Base-by-base conservation (phyloP, 2,329 filamentous ascomycete species). In the Graphium sp. region DNA sequence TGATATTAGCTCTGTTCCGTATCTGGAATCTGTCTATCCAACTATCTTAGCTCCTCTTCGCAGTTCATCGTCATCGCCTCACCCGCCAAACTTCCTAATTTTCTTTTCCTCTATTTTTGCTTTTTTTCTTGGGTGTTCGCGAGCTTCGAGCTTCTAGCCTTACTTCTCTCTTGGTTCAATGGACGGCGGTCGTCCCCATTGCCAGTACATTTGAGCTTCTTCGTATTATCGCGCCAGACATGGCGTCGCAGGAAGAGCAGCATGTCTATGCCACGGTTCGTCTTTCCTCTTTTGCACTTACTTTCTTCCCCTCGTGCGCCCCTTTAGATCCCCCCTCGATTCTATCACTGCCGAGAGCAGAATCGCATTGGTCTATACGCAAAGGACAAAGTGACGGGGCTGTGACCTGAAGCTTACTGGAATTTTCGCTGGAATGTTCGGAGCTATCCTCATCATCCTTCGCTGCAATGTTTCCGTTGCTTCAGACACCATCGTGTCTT, bases 191-290 rank as follows among this genome's bases (percentile, higher is more conserved):
- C n/a, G n/a, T n/a, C n/a, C n/a, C n/a, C n/a, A n/a, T n/a, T n/a
- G n/a, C n/a, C n/a, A n/a, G n/a, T n/a, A n/a, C n/a, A n/a, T n/a
- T n/a, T n/a, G n/a, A n/a, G n/a, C n/a, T n/a, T n/a, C n/a, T n/a
- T n/a, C n/a, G n/a, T n/a, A n/a, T n/a, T n/a, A n/a, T n/a, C n/a
- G n/a, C n/a, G n/a, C n/a, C 25, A 30, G 32, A 39, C 31, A 58
- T 60, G 55, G 49, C 53, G 36, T 39, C 44, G 31, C 42, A 41
- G 41, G 43, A 43, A 41, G 51, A 48, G 37, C 58, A 61, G 45
- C 62, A 68, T 39, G 54, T 64, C 40, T 70, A 69, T 47, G 63
- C 61, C 39, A 69, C 64, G 47, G 64, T 70, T 52, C 41, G 62
- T 61, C 24, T 24, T 24, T 24, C 22, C 22, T 12, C 22, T 7